Evolutionary conservation across 192 early-diverging fungal genomes (phyloP).

Genomic region (Backusella tarrabulga): DNA sequence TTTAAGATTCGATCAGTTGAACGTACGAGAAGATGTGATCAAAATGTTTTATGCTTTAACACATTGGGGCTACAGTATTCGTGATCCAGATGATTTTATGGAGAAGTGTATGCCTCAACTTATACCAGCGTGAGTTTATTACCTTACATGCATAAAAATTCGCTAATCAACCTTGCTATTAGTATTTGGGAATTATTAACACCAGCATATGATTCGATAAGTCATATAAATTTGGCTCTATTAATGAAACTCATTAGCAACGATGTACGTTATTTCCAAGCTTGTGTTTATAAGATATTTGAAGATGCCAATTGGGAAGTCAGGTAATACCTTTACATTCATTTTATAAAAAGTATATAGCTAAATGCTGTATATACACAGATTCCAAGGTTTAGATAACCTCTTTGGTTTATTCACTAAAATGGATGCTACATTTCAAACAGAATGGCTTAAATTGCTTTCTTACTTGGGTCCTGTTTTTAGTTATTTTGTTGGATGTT

Average conservation of each 20-base stretch:
- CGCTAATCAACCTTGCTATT: neutral
- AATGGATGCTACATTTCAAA: constrained; percentile 45
- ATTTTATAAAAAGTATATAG: neutral
- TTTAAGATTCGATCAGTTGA: constrained; percentile 35
- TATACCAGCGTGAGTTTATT: constrained; percentile 43
- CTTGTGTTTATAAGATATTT: constrained; percentile 43
- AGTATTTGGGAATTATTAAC: constrained; percentile 53
- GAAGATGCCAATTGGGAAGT: constrained; percentile 51
- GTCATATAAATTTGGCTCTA: constrained; percentile 39
- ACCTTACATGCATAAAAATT: neutral
- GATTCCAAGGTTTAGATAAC: constrained; percentile 51
- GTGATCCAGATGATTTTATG: constrained; percentile 47
- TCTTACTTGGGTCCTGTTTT: constrained; percentile 50
- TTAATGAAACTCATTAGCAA: constrained; percentile 45
- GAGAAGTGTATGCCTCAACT: constrained; percentile 44
- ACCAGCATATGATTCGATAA: constrained; percentile 44
- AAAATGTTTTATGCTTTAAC: constrained; percentile 43
- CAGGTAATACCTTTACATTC: constrained; percentile 22
- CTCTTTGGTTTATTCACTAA: constrained; percentile 58
- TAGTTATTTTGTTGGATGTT: constrained; percentile 50
- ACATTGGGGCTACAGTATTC: constrained; percentile 39
- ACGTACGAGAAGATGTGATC: constrained; percentile 42
- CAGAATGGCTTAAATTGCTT: constrained; percentile 33
- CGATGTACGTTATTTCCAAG: constrained; percentile 41
- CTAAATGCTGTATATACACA: constrained; percentile 10